These are phyloP conservation scores for Fusarium nematophilum DNA, from an alignment of 2,329 filamentous ascomycete genomes.

Conservation along the genomic window DNA sequence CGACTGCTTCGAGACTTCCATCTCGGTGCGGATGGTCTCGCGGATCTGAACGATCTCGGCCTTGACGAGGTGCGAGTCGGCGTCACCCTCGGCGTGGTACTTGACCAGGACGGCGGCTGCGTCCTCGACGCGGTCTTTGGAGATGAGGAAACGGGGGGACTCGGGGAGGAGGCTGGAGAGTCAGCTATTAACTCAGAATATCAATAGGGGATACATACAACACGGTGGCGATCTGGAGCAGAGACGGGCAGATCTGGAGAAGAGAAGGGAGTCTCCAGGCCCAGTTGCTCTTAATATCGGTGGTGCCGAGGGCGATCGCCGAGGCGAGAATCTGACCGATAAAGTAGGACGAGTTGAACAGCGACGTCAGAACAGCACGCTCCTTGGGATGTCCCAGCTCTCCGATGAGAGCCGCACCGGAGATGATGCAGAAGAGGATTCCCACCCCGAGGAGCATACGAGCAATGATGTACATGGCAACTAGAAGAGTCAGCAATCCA, in stretches of 20 bases:
- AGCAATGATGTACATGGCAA: constrained; percentile 69
- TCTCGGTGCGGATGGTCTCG: constrained; percentile 65
- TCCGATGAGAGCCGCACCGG: constrained; percentile 67
- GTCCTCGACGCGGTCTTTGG: constrained; percentile 47
- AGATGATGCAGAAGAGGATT: constrained; percentile 70
- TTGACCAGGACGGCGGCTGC: constrained; percentile 48
- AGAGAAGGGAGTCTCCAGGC: constrained; percentile 55
- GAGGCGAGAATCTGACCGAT: constrained; percentile 63
- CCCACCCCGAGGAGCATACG: constrained; percentile 70
- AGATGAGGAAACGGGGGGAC: constrained; percentile 49
- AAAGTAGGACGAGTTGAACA: constrained; percentile 61
- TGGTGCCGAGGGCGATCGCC: constrained; percentile 60
- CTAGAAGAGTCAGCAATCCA: constrained; percentile 41
- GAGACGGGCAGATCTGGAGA: constrained; percentile 55
- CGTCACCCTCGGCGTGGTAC: constrained; percentile 65
- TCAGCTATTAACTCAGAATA: neutral
- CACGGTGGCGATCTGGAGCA: constrained; percentile 54
- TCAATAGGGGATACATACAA: constrained; percentile 44
- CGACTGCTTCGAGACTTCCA: constrained; percentile 60
- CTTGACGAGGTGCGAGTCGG: constrained; percentile 62
- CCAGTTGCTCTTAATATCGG: constrained; percentile 46
- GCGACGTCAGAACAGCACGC: constrained; percentile 59
- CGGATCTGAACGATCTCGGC: constrained; percentile 72
- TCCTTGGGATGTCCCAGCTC: constrained; percentile 72
- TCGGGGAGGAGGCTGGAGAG: constrained; percentile 42